Percentiles rank a stretch among this genome's conserved stretches.
These are phyloP conservation scores for Fomitopsis betulina DNA, from an alignment of 1,284 basidiomycete genomes.

Conservation along the genomic window DNA sequence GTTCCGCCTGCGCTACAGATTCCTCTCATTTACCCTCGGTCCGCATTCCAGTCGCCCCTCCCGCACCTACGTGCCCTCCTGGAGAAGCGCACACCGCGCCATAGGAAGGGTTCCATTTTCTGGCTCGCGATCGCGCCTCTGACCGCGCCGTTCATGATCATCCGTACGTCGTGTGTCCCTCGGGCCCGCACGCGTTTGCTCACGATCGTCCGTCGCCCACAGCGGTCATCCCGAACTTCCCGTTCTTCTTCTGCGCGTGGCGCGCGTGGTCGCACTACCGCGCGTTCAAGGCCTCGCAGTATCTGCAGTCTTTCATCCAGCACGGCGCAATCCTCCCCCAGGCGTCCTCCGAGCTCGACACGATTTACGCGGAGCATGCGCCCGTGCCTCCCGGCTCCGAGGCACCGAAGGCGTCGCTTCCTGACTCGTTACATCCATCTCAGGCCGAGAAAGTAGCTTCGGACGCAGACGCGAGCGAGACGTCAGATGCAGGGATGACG, in stretches of 20 bases:
- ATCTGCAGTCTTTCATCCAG: slow-evolving; percentile 56
- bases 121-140: slow-evolving; percentile 65
- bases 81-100: slow-evolving; percentile 51
- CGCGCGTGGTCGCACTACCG: slow-evolving; percentile 78
- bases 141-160: slow-evolving; percentile 66
- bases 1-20: slow-evolving; percentile 39
- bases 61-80: slow-evolving; percentile 49
- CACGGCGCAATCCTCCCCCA: slow-evolving; percentile 51
- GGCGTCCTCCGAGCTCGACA: slow-evolving; percentile 49
- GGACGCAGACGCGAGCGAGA: slow-evolving; percentile 1
- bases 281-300: slow-evolving; percentile 71
- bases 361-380: slow-evolving; percentile 44
- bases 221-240: slow-evolving; percentile 80
- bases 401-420: background rate
- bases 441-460: background rate
- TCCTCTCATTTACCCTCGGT: slow-evolving; percentile 62
- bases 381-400: slow-evolving; percentile 19
- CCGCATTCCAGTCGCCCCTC: slow-evolving; percentile 44
- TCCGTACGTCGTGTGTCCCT: slow-evolving; percentile 50
- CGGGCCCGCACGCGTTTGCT: background rate
- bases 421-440: background rate
- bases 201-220: background rate
- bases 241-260: slow-evolving; percentile 82
- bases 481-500: background rate
- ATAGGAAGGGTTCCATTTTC: slow-evolving; percentile 57